These are phyloP conservation scores for Crucibulum parvulum DNA, from an alignment of 1,284 basidiomycete genomes.

Conservation along the genomic window DNA sequence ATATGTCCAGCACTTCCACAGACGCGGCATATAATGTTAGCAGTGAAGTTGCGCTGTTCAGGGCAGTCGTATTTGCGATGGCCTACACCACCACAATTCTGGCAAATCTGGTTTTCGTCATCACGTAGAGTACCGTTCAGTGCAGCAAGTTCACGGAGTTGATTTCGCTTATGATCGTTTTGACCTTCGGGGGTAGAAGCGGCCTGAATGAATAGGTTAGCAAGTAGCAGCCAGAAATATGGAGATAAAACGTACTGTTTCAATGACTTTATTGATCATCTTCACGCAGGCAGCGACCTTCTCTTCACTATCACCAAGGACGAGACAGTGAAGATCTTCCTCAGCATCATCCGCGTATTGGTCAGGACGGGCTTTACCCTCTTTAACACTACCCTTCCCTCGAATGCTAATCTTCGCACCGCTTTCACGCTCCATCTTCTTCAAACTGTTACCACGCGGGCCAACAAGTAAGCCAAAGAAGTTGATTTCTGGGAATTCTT, in stretches of 20 bases:
- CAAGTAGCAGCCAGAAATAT: not conserved
- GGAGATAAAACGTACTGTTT: conserved; percentile 76
- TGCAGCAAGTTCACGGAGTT: conserved; percentile 96
- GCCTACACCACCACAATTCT: conserved; percentile 95
- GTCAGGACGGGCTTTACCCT: conserved; percentile 95
- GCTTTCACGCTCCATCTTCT: conserved; percentile 98
- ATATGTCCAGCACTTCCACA: conserved; percentile 96
- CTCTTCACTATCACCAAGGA: conserved; percentile 92
- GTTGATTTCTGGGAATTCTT: conserved; percentile 99
- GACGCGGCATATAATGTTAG: conserved; percentile 96
- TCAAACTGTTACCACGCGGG: conserved; percentile 97
- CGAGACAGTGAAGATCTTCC: conserved; percentile 98
- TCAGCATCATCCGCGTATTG: conserved; percentile 96
- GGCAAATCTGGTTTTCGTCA: conserved; percentile 99
- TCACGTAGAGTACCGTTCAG: conserved; percentile 99
- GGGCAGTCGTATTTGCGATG: conserved; percentile 98
- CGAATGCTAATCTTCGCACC: conserved; percentile 99
- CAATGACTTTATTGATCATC: conserved; percentile 98
- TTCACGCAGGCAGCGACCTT: conserved; percentile 92
- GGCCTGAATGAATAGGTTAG: conserved; percentile 60
- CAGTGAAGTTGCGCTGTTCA: conserved; percentile 95
- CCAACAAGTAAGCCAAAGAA: conserved; percentile 99
- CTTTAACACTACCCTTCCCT: conserved; percentile 98
- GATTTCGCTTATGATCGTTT: conserved; percentile 99
- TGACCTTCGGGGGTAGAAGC: conserved; percentile 99